Conservation (phyloP, 441 rosid species). For the Viola pubescens region DNA sequence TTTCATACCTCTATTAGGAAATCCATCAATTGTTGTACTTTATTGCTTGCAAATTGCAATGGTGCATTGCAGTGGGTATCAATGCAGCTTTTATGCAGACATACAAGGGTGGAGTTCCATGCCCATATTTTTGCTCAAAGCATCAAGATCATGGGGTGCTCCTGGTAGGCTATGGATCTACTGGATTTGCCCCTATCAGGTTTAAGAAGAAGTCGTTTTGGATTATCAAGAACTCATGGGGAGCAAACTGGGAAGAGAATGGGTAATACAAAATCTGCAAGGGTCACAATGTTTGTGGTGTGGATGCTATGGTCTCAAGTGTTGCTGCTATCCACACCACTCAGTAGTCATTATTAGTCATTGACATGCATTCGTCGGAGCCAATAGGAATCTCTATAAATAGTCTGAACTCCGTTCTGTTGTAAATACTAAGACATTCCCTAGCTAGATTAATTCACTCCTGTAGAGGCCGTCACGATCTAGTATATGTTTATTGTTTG, state of each 20-base stretch:
- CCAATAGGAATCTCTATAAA: not conserved
- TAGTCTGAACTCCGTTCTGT: not conserved
- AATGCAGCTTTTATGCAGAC: slow-evolving; percentile 93
- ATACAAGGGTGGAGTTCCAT: slow-evolving; percentile 80
- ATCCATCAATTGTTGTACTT: not conserved
- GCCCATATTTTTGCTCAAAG: slow-evolving; percentile 85
- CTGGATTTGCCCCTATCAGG: slow-evolving; percentile 73
- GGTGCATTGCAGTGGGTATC: slow-evolving; percentile 66
- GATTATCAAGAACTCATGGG: slow-evolving; percentile 97
- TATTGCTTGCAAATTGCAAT: not conserved
- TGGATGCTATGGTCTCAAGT: slow-evolving; percentile 82
- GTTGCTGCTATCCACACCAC: slow-evolving; percentile 49
- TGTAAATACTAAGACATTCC: no score
- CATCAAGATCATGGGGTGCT: slow-evolving; percentile 82
- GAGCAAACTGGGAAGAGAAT: slow-evolving; percentile 79
- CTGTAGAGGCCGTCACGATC: no score
- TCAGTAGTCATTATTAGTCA: not conserved
- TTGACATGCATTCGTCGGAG: not conserved
- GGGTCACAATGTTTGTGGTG: slow-evolving; percentile 76
- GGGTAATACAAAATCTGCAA: slow-evolving; percentile 79
- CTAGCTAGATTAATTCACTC: no score
- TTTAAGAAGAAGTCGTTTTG: slow-evolving; percentile 85
- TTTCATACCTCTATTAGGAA: no score
- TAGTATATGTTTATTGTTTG: no score
- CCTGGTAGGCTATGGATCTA: slow-evolving; percentile 77